Conservation (phyloP, 805 yeast genomes). For the Saccharomycopsis amapae region DNA sequence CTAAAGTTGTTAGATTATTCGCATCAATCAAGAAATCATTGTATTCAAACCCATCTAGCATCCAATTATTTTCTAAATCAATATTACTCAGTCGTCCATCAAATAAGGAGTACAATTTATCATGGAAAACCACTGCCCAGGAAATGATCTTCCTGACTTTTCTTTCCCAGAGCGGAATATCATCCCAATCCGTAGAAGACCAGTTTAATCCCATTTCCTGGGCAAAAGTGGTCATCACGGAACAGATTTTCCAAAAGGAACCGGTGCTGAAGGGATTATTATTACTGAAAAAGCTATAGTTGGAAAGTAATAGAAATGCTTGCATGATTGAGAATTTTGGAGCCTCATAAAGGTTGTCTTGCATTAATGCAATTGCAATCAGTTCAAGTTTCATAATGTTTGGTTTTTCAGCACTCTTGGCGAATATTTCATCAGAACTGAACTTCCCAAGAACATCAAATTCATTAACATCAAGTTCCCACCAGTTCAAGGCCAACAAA, state of each 20-base stretch:
- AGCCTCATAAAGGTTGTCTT: slow-evolving; percentile 25
- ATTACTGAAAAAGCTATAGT: slow-evolving; percentile 22
- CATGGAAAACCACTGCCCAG: slow-evolving; percentile 26
- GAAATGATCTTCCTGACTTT: slow-evolving; percentile 25
- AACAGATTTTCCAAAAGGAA: slow-evolving; percentile 23
- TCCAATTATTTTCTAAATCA: slow-evolving; percentile 25
- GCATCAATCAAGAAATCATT: slow-evolving; percentile 24
- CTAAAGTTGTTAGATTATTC: slow-evolving; percentile 16
- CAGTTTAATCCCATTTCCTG: slow-evolving; percentile 28
- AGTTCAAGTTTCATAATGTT: slow-evolving; percentile 26
- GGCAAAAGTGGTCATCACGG: slow-evolving; percentile 24
- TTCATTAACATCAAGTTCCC: slow-evolving; percentile 22
- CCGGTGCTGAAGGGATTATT: slow-evolving; percentile 12
- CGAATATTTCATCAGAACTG: neutral
- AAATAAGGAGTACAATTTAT: slow-evolving; percentile 26
- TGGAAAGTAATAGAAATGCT: slow-evolving; percentile 32
- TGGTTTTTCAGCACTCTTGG: slow-evolving; percentile 19
- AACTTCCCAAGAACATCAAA: slow-evolving; percentile 18
- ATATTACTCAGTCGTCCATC: slow-evolving; percentile 27
- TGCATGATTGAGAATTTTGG: slow-evolving; percentile 34
- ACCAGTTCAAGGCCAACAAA: slow-evolving; percentile 27
- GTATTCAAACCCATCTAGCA: slow-evolving; percentile 21
- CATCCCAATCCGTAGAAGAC: slow-evolving; percentile 25
- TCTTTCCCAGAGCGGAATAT: slow-evolving; percentile 28
- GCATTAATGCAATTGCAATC: slow-evolving; percentile 25